Evolutionary conservation across 129 eudicot genomes (phyloP), one percentile per base, ranked within the genome.

Genomic region (Ambrosia trifida): DNA sequence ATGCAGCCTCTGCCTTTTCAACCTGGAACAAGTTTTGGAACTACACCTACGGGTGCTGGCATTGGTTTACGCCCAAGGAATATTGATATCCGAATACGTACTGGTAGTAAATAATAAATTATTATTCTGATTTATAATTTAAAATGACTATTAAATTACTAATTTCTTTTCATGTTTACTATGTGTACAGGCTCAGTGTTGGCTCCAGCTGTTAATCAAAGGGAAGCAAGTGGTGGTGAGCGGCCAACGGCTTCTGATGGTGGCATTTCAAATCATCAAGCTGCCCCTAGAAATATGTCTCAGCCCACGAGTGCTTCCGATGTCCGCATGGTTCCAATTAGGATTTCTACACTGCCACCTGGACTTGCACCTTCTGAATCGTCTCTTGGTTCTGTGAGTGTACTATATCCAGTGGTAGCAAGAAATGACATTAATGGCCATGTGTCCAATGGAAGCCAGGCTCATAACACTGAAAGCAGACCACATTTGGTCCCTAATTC

Each of bases 31-130:
- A 81, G 91, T 73, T 79, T 85, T 72, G 95, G 95, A 76, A 69
- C 91, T 4, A 52, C 81, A 33, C 81, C 91, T 76, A 68, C 61
- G 16, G 91, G 91, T 20, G 40, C 62, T 6, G 82, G 84, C 78
- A 66, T 74, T 43, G 95, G 86, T 58, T 76, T 87, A 57, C 78
- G 79, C 72, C 91, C 94, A 35, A 87, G 97, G 62, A 90, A 85
- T 80, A 83, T 90, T 59, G 97, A 90, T 74, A 90, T 87, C 81
- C 88, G 97, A 83, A 85, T 90, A 83, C 91, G 91, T 41, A 75
- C 89, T 59, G 97, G 96, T 90, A 72, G 20, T 24, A 11, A 32
- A 11, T 33, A 28, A 18, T 54, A 59, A 59, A 12, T 59, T 30
- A 31, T 19, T 57, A 43, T 41, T 18, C 11, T 7, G 12, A 30